Conservation (phyloP, 108 stramenopile genomes). For the Stephanodiscus triporus region DNA sequence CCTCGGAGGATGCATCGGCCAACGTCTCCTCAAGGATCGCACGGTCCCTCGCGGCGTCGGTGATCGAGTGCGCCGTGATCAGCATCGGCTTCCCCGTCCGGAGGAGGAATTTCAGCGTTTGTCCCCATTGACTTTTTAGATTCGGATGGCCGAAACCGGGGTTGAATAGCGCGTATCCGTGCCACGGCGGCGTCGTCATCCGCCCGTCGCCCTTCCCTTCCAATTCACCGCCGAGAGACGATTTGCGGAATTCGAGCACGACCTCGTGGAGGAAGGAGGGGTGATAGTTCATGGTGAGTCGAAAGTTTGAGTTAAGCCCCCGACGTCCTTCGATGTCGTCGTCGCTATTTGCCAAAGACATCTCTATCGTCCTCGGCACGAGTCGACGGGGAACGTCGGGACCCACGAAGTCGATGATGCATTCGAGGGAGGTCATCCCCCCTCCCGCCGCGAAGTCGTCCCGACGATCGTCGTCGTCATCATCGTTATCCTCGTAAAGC, state of each 20-base stretch:
- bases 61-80: conserved; percentile 76
- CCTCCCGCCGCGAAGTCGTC: not conserved
- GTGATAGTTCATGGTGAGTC: conserved; percentile 47
- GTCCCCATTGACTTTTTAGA: conserved; percentile 66
- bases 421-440: conserved; percentile 14
- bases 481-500: not conserved
- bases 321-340: conserved; percentile 5
- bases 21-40: conserved; percentile 38
- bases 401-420: conserved; percentile 76
- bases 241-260: conserved; percentile 20
- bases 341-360: conserved; percentile 9
- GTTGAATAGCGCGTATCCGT: conserved; percentile 81
- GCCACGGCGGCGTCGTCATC: conserved; percentile 31
- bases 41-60: conserved; percentile 64
- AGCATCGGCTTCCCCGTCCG: conserved; percentile 52
- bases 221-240: not conserved
- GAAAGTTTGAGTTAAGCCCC: not conserved
- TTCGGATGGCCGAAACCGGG: conserved; percentile 88
- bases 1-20: not conserved
- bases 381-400: conserved; percentile 64
- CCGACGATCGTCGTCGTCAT: conserved; percentile 13
- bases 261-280: conserved; percentile 46
- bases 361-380: conserved; percentile 16
- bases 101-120: conserved; percentile 60
- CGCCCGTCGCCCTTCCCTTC: too few species aligned